Evolutionary conservation across 2,329 filamentous ascomycete species (phyloP), one percentile per base, ranked within the genome.

Genomic region (Claviceps sp.): DNA sequence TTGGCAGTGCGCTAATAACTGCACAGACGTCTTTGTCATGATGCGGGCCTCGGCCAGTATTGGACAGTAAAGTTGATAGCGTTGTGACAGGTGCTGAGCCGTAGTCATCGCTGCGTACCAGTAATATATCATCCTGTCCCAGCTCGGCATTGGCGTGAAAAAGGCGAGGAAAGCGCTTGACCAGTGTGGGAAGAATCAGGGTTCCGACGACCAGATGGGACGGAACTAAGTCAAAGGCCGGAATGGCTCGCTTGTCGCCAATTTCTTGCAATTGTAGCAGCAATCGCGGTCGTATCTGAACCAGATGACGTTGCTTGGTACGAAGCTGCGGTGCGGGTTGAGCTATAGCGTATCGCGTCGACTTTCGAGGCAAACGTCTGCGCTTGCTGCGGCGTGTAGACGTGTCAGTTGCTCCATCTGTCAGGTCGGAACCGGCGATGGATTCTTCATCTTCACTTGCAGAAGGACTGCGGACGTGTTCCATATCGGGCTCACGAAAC

Each of bases 171-270:
- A 83, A 83, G 6, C 75, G 74, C 60, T 79, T 78, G 2, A 76
- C 71, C 24, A 86, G 67, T 18, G 75, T 73, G 5, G 81, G 76
- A 22, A 81, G 74, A 53, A 79, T 80, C 57, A 74, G 72, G 50
- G 75, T 69, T 54, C 76, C 67, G 46, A 75, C 69, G 42, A 84
- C 70, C 14, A 77, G 70, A n/a, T 77, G 78, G 2, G 82, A 80
- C 0, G 85, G 84, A 43, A 89, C 76, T n/a, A 88, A 78, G 58
- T 91, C 86, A 56, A 87, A 81, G 4, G 79, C 77, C 1, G 86
- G 86, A 49, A 74, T 74, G 0, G 84, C 83, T 24, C 85, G 77
- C 16, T 72, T 72, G 55, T 79, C 75, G 42, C 73, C 67, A n/a
- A 88, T 64, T 53, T 79, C 75, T 61, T 89, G 86, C 16, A 90